phyloP scores from a whole-genome alignment of 1,284 basidiomycete species.

The Ganoderma multipileum region DNA sequence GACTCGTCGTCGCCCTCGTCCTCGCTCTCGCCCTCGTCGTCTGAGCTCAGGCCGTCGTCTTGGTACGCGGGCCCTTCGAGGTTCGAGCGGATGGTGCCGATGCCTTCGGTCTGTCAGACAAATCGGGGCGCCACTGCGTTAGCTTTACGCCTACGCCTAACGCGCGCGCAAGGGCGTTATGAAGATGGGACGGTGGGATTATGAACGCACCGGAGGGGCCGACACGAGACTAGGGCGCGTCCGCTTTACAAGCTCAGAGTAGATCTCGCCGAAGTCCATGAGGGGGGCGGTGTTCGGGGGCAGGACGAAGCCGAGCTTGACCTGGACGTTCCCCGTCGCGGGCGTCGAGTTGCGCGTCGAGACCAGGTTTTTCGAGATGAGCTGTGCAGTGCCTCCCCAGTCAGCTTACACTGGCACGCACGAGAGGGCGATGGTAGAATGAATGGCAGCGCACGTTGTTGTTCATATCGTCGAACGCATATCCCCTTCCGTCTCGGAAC shows the following conservation, averaged over 20 bases:
- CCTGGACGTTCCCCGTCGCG: conserved; percentile 67
- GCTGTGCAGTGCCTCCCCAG: conserved; percentile 12
- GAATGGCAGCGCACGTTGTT: conserved; percentile 64
- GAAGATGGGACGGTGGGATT: conserved; percentile 10
- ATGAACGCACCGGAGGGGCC: conserved; percentile 76
- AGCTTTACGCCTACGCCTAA: neutral
- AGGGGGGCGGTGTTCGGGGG: conserved; percentile 44
- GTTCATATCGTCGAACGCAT: conserved; percentile 60
- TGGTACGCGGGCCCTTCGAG: conserved; percentile 63
- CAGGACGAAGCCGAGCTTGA: conserved; percentile 81
- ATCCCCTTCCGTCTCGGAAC: conserved; percentile 65
- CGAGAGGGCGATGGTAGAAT: neutral
- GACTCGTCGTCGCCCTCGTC: conserved; percentile 48
- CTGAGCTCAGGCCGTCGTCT: conserved; percentile 80
- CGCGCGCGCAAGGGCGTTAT: neutral
- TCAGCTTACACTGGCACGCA: neutral
- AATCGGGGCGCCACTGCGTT: neutral
- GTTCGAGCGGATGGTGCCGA: conserved; percentile 83
- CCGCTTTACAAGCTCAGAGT: conserved; percentile 69
- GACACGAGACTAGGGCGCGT: conserved; percentile 73
- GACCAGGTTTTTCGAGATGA: conserved; percentile 46
- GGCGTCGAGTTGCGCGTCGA: conserved; percentile 70
- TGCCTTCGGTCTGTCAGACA: conserved; percentile 78
- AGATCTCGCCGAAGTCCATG: conserved; percentile 62
- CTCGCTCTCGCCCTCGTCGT: conserved; percentile 53